A percentile compares a stretch with the other conserved stretches of the same genome.
These are phyloP conservation scores for Cytospora piceae DNA, from an alignment of 2,329 filamentous ascomycete genomes.

Conservation along the genomic window DNA sequence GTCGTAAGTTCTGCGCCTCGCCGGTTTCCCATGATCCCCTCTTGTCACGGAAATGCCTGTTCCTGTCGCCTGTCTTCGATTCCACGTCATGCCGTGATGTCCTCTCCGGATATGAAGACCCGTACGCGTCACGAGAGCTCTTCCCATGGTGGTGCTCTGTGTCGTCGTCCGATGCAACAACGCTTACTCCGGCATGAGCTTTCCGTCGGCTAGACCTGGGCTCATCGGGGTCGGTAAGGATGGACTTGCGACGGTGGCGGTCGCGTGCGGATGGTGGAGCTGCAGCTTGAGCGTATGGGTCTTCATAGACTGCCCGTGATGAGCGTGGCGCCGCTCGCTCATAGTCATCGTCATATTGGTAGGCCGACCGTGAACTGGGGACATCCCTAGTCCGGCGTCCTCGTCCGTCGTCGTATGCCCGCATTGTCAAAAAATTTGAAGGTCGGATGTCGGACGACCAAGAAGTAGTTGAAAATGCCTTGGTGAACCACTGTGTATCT, in stretches of 20 bases:
- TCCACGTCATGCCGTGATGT: slow-evolving; percentile 26
- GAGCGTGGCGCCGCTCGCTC: slow-evolving; percentile 23
- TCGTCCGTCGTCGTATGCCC: slow-evolving; percentile 24
- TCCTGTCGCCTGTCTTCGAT: slow-evolving; percentile 16
- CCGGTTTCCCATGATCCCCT: slow-evolving; percentile 22
- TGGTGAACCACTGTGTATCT: not conserved
- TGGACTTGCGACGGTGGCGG: slow-evolving; percentile 27
- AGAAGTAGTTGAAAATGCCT: no score
- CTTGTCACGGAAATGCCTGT: slow-evolving; percentile 24
- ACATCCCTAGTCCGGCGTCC: slow-evolving; percentile 26
- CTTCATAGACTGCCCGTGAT: slow-evolving; percentile 9
- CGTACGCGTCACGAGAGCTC: slow-evolving; percentile 10
- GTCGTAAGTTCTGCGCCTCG: slow-evolving; percentile 22
- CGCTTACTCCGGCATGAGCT: slow-evolving; percentile 7
- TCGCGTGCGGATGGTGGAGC: slow-evolving; percentile 12
- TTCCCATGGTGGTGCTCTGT: not conserved
- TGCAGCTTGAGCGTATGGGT: slow-evolving; percentile 2
- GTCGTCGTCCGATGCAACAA: slow-evolving; percentile 27
- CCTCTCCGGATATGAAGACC: slow-evolving; percentile 6
- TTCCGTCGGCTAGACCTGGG: slow-evolving; percentile 8
- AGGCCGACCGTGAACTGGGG: slow-evolving; percentile 19
- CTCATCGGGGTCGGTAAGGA: slow-evolving; percentile 13
- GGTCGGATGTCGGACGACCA: not conserved
- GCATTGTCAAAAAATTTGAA: slow-evolving; percentile 9
- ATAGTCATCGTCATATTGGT: slow-evolving; percentile 23